phyloP scores from a whole-genome alignment of 257 asterid species.

The Nicotiana tabacum region DNA sequence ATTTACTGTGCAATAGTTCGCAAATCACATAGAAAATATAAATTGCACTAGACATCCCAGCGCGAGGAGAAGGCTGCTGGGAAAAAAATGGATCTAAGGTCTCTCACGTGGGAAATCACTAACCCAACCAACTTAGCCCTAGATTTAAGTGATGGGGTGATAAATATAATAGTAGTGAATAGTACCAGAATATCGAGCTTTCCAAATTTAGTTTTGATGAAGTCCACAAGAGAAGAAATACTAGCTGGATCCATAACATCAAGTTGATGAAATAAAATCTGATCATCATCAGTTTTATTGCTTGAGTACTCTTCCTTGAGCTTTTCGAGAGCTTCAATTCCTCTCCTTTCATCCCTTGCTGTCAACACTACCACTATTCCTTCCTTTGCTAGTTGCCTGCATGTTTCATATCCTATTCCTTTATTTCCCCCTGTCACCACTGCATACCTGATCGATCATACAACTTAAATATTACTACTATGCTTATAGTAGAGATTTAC shows the following conservation, averaged over 20 bases:
- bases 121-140: no score
- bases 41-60: no score
- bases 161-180: no score
- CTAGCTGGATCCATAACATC: slow-evolving; percentile 35
- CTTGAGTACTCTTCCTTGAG: slow-evolving; percentile 10
- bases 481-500: no score
- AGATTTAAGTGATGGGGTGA: neutral
- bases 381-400: slow-evolving; percentile 39
- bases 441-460: slow-evolving; percentile 22
- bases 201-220: slow-evolving; percentile 28
- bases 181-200: slow-evolving; percentile 52
- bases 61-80: no score
- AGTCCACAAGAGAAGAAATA: slow-evolving; percentile 27
- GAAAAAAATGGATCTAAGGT: no score
- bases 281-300: neutral
- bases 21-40: no score
- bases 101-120: no score
- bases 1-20: no score
- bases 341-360: slow-evolving; percentile 43
- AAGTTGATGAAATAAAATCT: slow-evolving; percentile 32
- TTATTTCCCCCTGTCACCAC: slow-evolving; percentile 48
- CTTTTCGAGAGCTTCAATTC: slow-evolving; percentile 39
- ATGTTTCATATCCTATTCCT: slow-evolving; percentile 54
- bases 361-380: slow-evolving; percentile 47
- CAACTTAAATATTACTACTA: no score